phyloP scores from a whole-genome alignment of 257 asterid species.

The Echites panduratus region DNA sequence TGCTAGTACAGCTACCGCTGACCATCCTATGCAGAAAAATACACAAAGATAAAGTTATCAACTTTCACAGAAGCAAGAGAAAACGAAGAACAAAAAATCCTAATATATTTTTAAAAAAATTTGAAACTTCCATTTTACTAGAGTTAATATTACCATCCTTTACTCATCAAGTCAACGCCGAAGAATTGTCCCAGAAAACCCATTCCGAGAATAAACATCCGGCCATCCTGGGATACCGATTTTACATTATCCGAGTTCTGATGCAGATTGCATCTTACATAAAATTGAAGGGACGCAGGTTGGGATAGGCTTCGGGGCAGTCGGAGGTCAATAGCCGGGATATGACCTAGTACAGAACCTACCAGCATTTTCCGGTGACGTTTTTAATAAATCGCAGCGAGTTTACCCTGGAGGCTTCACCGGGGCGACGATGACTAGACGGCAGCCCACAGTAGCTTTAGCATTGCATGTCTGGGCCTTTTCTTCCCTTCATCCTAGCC shows the following conservation, averaged over 20 bases:
- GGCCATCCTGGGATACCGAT: constrained; percentile 22
- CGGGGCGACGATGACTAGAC: no score
- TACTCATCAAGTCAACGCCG: constrained; percentile 54
- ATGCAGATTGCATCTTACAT: constrained; percentile 29
- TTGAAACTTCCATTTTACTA: neutral
- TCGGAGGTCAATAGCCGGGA: constrained; percentile 31
- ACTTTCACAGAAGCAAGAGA: neutral
- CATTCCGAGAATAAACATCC: constrained; percentile 82
- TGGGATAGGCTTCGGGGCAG: neutral
- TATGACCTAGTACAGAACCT: constrained; percentile 22
- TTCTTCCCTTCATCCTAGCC: neutral
- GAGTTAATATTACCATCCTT: constrained; percentile 47
- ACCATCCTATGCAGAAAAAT: constrained; percentile 44
- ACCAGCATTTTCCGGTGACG: constrained; percentile 27
- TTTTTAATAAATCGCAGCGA: neutral
- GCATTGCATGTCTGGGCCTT: neutral
- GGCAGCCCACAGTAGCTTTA: no score
- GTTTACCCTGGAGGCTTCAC: no score
- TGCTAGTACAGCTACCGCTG: constrained; percentile 73
- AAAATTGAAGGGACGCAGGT: constrained; percentile 12
- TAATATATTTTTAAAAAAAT: neutral
- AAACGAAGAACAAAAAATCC: neutral
- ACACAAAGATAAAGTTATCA: neutral
- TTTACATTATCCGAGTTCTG: constrained; percentile 11
- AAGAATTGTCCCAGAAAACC: constrained; percentile 84